Evolutionary conservation across 2,329 filamentous ascomycete genomes (phyloP), one percentile per base, ranked within the genome.

Genomic region (Esteya vermicola): DNA sequence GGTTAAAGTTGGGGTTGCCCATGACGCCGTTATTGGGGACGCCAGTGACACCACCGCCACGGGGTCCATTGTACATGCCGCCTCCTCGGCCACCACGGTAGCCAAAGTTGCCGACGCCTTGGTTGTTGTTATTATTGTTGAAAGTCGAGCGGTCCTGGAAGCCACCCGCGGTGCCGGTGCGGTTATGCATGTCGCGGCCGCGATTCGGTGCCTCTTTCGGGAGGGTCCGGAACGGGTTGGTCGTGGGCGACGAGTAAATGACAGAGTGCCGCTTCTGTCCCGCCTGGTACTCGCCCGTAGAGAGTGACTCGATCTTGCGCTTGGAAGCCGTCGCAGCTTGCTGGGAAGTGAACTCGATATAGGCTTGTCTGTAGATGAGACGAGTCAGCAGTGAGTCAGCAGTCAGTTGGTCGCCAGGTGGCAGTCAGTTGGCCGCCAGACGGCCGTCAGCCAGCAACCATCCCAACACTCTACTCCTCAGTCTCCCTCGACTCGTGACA

Each of bases 311-410:
- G 43, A 96, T 79, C 50, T 77, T 72, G 50, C 81, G 81, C 60
- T 95, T 96, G 7, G 79, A 72, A 0, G 85, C 85, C 0, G 85
- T 88, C 2, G 91, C 81, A 13, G 85, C 86, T 60, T 93, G 85
- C 36, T 81, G 77, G 0, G 84, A 81, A 21, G 72, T 70, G 52
- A 96, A 86, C 52, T 95, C 85, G 34, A 96, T 65, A 53, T 88
- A 96, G 6, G 81, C 85, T 70, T 79, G 75, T 9, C 75, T 78
- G 46, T 10, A 26, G 22, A n/a, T n/a, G n/a, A n/a, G n/a, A n/a
- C n/a, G n/a, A n/a, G n/a, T n/a, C n/a, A n/a, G n/a, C n/a, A n/a
- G n/a, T n/a, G n/a, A n/a, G n/a, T n/a, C n/a, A n/a, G n/a, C n/a
- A n/a, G n/a, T n/a, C n/a, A n/a, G n/a, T n/a, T n/a, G n/a, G n/a